Evolutionary conservation across 2,329 filamentous ascomycete genomes (phyloP), one percentile per base, ranked within the genome.

Genomic region (Microsporum ferrugineum): DNA sequence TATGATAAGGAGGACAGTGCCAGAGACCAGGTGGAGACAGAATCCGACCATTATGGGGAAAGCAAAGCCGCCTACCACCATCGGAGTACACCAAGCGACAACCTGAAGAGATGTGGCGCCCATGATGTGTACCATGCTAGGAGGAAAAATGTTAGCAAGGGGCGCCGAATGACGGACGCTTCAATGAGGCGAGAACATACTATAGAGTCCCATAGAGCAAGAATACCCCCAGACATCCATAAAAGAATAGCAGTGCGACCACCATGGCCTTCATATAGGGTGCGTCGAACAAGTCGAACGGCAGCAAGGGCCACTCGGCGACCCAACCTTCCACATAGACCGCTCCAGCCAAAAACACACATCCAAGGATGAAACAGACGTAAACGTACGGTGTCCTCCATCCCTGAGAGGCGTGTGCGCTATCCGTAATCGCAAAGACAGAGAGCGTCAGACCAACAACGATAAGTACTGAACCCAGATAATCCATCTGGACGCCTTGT

Each of bases 301-400:
- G 88, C 0, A 94, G 75, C 0, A 94, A 75, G 0, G 89, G 89
- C 58, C 85, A 79, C 14, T 79, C 70, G 0, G 87, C 83, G 0
- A 89, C 79, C 82, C 84, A 88, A 0, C 84, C 84, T 74, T 94
- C 87, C 2, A 91, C 77, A 63, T 89, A 91, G 5, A 86, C 77
- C 8, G 87, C 84, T 0, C 75, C 73, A 0, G 72, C 74, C 0
- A 94, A 76, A 5, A 87, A 72, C 0, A 88, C 61, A 4, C 80
- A 73, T 0, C 88, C 88, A 0, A 87, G 43, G 2, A 84, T 74
- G 55, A 92, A 81, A 0, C 84, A 83, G 7, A 85, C 76, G 45
- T 82, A 82, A 41, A 92, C 85, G 65, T 90, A 89, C 0, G 87
- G 85, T 0, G 86, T 89, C n/a, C 72, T 76, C 88, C 88, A 92